Conservation (phyloP, 371 early-diverging fungal species). For the Fennellomyces sp. region DNA sequence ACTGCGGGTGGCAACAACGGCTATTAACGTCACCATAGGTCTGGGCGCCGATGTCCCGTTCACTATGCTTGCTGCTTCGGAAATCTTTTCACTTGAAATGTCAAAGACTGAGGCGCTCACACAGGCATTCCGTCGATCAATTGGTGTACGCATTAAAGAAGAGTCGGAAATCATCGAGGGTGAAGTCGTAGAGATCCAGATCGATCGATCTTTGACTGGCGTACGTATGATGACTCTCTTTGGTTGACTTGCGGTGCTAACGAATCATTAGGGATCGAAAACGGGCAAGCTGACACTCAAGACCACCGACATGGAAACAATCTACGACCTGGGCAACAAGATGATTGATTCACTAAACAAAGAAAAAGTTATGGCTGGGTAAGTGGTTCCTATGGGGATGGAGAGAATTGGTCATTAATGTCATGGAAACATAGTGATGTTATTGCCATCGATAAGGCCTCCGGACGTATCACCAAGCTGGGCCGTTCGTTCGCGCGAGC, state of each 20-base stretch:
- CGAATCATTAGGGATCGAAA: constrained; percentile 68
- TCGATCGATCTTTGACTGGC: constrained; percentile 92
- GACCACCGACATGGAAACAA: constrained; percentile 99
- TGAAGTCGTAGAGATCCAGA: constrained; percentile 98
- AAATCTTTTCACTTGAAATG: constrained; percentile 98
- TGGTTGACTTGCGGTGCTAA: not conserved
- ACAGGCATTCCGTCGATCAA: constrained; percentile 97
- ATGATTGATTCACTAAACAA: constrained; percentile 97
- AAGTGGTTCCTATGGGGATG: constrained; percentile 4
- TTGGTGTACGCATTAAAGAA: constrained; percentile 98
- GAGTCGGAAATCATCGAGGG: constrained; percentile 98
- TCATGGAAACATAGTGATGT: constrained; percentile 76
- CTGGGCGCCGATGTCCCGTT: constrained; percentile 96
- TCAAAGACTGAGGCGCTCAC: constrained; percentile 98
- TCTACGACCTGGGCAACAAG: constrained; percentile 98
- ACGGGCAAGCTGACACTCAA: constrained; percentile 98
- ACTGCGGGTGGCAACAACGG: too few relatives aligned
- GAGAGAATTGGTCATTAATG: not conserved
- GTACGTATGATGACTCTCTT: constrained; percentile 50
- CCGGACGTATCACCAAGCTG: constrained; percentile 96
- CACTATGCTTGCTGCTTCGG: constrained; percentile 95
- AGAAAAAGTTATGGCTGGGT: constrained; percentile 97
- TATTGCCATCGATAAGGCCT: constrained; percentile 97
- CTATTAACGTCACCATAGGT: constrained; percentile 52
- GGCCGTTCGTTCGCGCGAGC: constrained; percentile 95